Evolutionary conservation across 2,329 filamentous ascomycete species (phyloP).

Genomic region (Celoporthe dispersa): DNA sequence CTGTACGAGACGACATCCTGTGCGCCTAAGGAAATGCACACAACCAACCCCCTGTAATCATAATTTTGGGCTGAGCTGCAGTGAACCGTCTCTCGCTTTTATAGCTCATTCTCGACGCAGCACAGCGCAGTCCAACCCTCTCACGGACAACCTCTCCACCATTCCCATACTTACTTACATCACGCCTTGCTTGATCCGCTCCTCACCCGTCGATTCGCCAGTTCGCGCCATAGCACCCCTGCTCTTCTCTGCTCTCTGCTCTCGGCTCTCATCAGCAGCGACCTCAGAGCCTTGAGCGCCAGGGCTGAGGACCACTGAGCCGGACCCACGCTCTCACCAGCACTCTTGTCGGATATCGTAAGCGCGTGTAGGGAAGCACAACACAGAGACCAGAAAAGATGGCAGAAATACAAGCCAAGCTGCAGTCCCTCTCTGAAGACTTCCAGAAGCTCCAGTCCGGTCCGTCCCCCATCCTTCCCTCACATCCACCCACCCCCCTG

Average conservation of each 20-base stretch:
- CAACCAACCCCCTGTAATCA: neutral
- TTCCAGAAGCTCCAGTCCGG: conserved; percentile 87
- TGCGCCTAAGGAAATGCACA: neutral
- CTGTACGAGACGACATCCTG: neutral
- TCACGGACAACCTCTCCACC: neutral
- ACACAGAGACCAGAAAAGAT: conserved; percentile 48
- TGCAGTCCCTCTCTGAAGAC: conserved; percentile 84
- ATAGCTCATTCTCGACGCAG: neutral
- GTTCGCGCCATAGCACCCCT: no score
- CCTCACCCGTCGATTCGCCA: neutral
- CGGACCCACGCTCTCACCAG: neutral
- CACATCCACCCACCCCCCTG: neutral
- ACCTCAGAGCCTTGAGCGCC: neutral
- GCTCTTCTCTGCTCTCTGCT: no score
- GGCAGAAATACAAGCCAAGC: conserved; percentile 74
- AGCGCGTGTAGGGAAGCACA: neutral
- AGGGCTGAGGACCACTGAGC: neutral
- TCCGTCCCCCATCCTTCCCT: conserved; percentile 41
- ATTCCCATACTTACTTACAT: neutral
- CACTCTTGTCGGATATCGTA: neutral
- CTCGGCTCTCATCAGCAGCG: neutral
- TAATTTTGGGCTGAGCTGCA: neutral
- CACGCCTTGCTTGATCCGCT: neutral
- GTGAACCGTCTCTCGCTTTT: conserved; percentile 6
- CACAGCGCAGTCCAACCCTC: neutral